phyloP scores from a whole-genome alignment of 2,329 filamentous ascomycete species.

The Chrysosporium queenslandicum region DNA sequence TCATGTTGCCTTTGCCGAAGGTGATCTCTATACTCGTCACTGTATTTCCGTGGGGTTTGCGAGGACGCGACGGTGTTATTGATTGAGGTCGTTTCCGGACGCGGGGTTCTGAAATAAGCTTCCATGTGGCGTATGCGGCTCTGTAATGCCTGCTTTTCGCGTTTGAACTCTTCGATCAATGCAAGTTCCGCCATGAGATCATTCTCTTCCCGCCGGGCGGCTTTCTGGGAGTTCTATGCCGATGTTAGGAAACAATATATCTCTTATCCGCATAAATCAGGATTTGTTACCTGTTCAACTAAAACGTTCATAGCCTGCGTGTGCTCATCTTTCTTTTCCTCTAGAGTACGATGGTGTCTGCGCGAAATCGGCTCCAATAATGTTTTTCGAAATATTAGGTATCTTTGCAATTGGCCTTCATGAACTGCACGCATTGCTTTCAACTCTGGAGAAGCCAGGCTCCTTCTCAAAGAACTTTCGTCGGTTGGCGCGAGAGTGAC shows the following conservation, averaged over 20 bases:
- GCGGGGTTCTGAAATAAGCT: constrained; percentile 36
- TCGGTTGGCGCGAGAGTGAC: constrained; percentile 18
- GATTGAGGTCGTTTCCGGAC: constrained; percentile 22
- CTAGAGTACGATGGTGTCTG: constrained; percentile 25
- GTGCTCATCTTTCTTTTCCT: constrained; percentile 25
- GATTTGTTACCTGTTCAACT: constrained; percentile 28
- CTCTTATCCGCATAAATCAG: background rate
- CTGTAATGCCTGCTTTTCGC: constrained; percentile 34
- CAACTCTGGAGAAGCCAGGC: constrained; percentile 25
- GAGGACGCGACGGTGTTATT: constrained; percentile 19
- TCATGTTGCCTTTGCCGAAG: constrained; percentile 38
- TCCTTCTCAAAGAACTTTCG: constrained; percentile 28
- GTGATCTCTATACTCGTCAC: constrained; percentile 35
- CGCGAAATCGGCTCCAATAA: constrained; percentile 24
- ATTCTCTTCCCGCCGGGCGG: constrained; percentile 33
- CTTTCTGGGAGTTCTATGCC: constrained; percentile 29
- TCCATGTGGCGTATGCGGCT: constrained; percentile 42
- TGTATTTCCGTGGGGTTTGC: constrained; percentile 27
- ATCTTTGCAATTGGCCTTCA: constrained; percentile 12
- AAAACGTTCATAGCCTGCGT: constrained; percentile 29
- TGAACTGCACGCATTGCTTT: constrained; percentile 11
- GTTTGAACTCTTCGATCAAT: constrained; percentile 36
- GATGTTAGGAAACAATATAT: background rate
- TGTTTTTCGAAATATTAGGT: constrained; percentile 25
- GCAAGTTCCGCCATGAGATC: constrained; percentile 39